Evolutionary conservation across 108 stramenopile genomes (phyloP).

Genomic region (Seminavis robusta): DNA sequence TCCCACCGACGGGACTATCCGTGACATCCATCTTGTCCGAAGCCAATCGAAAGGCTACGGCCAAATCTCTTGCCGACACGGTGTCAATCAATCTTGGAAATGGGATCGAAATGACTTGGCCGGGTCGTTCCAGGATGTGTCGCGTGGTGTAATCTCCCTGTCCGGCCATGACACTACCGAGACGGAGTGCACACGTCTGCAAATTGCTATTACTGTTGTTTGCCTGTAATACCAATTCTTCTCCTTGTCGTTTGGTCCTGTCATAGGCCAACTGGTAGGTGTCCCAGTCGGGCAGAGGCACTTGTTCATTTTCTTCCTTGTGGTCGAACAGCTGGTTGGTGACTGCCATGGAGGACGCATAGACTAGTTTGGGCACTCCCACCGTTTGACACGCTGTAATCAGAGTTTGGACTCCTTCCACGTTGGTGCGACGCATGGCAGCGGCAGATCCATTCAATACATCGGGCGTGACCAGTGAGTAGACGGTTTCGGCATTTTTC

Average conservation of each 20-base stretch:
- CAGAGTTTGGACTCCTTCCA: neutral
- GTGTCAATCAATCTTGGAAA: too few relatives aligned
- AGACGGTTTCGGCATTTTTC: conserved; percentile 11
- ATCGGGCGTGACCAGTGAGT: conserved; percentile 9
- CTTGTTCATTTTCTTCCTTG: conserved; percentile 7
- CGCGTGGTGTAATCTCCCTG: conserved; percentile 8
- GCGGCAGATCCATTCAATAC: conserved; percentile 1
- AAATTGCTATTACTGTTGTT: neutral
- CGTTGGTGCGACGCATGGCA: conserved; percentile 1
- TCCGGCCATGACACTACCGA: conserved; percentile 8
- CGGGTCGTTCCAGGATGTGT: too few relatives aligned
- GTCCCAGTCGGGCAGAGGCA: conserved; percentile 4
- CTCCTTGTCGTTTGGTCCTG: conserved; percentile 7
- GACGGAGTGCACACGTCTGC: conserved; percentile 3
- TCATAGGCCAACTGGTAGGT: conserved; percentile 7
- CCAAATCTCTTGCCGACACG: too few relatives aligned
- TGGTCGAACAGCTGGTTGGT: conserved; percentile 10
- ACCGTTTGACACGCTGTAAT: conserved; percentile 5
- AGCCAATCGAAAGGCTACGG: too few relatives aligned
- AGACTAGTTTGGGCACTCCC: conserved; percentile 7
- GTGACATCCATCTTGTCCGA: too few relatives aligned
- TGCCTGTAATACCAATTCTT: conserved; percentile 6
- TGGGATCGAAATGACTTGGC: too few relatives aligned
- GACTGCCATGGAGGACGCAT: conserved; percentile 8
- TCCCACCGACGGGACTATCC: too few relatives aligned